phyloP scores from a whole-genome alignment of 768 basidiomycete species.

The Erythrobasidium yunnanense region DNA sequence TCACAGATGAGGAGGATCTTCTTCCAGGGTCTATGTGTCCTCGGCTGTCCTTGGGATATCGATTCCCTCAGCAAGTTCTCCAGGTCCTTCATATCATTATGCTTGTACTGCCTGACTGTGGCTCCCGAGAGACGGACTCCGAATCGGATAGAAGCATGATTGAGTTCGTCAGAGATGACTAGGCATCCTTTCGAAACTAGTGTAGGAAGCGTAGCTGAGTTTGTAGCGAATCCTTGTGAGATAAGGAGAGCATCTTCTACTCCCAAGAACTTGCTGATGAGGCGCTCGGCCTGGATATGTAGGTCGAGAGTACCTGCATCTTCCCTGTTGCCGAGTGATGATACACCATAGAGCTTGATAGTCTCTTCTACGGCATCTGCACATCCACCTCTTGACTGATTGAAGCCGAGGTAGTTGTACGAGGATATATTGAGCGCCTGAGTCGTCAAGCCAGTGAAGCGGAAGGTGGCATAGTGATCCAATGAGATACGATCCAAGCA shows the following conservation, averaged over 20 bases:
- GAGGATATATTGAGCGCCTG: conserved; percentile 93
- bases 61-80: conserved; percentile 73
- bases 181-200: conserved; percentile 80
- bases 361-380: conserved; percentile 84
- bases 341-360: conserved; percentile 69
- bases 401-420: conserved; percentile 98
- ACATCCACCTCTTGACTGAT: conserved; percentile 80
- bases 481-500: conserved; percentile 71
- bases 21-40: conserved; percentile 98
- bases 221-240: conserved; percentile 95
- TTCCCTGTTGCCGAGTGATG: conserved; percentile 62
- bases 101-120: conserved; percentile 84
- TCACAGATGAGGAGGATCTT: conserved; percentile 92
- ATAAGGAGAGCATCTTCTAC: conserved; percentile 79
- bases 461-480: conserved; percentile 68
- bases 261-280: conserved; percentile 81
- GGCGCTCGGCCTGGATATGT: conserved; percentile 65
- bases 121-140: conserved; percentile 83
- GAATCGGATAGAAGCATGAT: conserved; percentile 89
- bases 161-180: conserved; percentile 92
- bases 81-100: conserved; percentile 78
- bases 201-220: conserved; percentile 85
- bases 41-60: conserved; percentile 93
- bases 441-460: conserved; percentile 60
- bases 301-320: conserved; percentile 80